A percentile compares a stretch with the other conserved stretches of the same genome.
Evolutionary conservation across 202 grass and related monocot genomes (phyloP).

Genomic region (Schoenoplectus triqueter): DNA sequence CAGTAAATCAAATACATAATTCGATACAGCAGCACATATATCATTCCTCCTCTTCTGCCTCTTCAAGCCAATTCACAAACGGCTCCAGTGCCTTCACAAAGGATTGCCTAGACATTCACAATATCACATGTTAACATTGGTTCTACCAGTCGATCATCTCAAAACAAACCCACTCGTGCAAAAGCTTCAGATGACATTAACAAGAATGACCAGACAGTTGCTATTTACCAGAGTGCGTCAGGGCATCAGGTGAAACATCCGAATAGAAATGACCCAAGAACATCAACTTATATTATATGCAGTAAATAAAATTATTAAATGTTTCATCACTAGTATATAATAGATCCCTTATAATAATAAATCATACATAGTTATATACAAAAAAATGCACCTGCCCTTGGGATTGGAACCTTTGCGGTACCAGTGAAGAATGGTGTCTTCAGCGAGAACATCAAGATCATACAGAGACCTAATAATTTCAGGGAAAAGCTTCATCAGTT

Average conservation of each 20-base stretch:
- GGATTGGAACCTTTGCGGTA: slow-evolving; percentile 82
- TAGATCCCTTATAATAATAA: too few species aligned
- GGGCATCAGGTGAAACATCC: not conserved
- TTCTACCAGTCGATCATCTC: not conserved
- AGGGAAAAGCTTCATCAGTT: slow-evolving; percentile 87
- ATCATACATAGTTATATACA: too few species aligned
- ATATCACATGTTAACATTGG: not conserved
- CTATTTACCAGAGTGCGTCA: not conserved
- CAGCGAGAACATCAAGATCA: slow-evolving; percentile 87
- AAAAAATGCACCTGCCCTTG: slow-evolving; percentile 72
- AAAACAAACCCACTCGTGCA: too few species aligned
- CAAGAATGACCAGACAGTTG: not conserved
- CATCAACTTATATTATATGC: too few species aligned
- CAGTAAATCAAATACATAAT: too few species aligned
- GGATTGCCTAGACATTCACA: slow-evolving; percentile 59
- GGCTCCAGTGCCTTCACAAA: slow-evolving; percentile 86
- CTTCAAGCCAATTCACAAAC: slow-evolving; percentile 89
- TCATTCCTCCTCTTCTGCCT: slow-evolving; percentile 84
- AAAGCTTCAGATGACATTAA: not conserved
- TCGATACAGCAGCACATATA: not conserved
- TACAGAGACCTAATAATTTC: slow-evolving; percentile 86
- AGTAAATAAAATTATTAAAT: not conserved
- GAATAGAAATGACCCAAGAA: too few species aligned
- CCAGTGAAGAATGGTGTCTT: slow-evolving; percentile 87
- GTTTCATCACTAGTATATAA: not conserved